Evolutionary conservation across 768 basidiomycete genomes (phyloP), one percentile per base, ranked within the genome.

Genomic region (Hericium rajendrae): DNA sequence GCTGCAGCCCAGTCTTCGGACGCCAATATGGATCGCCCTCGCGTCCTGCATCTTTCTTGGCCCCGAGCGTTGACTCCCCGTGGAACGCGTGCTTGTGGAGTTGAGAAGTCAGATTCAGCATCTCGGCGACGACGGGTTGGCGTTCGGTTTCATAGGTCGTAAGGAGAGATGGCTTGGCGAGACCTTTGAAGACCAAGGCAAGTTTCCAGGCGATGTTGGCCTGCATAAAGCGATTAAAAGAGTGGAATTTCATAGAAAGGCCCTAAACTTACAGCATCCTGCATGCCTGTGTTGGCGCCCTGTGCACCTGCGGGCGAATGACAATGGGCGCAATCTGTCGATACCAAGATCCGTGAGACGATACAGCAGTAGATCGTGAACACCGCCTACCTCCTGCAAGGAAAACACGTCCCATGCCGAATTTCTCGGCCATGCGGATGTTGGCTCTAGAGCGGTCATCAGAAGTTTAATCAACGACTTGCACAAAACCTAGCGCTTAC

Each of bases 301-400:
- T 70, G 57, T 1, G 71, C 76, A n/a, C 77, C 78, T 8, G 69
- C 68, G 15, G 75, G 75, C 32, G 71, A 71, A 56, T 78, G 77
- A 22, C 73, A 68, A 56, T 81, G 81, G 0, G 76, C 78, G 22
- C 76, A 73, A 60, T 82, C 80, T 81, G 55, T 40, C 6, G 22
- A 5, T 12, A 10, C 13, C 2, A 38, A 18, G 41, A 37, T 28
- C 2, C 20, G 24, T 10, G 9, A 24, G 11, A 51, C 18, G 9
- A 13, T 8, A 49, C 9, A 32, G 9, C 32, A 32, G 32, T 32
- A 32, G 6, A 32, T 8, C 2, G 32, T 8, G 32, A 32, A 32
- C 32, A 12, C 11, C 13, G 39, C 69, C 2, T 51, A 76, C 80
- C 81, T 62, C 80, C 80, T 26, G 67, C 73, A 15, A 81, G 51